These are phyloP conservation scores for Teratosphaeria pseudoeucalypti DNA, from an alignment of 2,329 filamentous ascomycete genomes.

Conservation along the genomic window DNA sequence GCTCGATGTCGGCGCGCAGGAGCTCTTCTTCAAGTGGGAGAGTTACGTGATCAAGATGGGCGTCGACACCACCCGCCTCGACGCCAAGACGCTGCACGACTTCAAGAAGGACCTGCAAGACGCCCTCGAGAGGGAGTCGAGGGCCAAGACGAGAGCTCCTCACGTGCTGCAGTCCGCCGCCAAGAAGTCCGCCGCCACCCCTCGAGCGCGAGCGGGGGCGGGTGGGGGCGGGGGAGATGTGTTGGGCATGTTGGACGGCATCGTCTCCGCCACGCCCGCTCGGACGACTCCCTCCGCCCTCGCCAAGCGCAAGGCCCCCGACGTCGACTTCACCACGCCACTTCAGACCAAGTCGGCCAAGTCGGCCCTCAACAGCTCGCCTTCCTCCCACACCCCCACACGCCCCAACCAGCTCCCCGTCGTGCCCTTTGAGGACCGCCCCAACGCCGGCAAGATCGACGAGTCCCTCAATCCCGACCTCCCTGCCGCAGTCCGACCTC, in stretches of 20 bases:
- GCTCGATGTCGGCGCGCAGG: conserved; percentile 69
- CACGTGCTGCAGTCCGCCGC: conserved; percentile 22
- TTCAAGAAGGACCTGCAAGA: conserved; percentile 87
- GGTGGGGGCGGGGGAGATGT: conserved; percentile 49
- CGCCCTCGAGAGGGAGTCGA: conserved; percentile 63
- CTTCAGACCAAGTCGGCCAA: conserved; percentile 33
- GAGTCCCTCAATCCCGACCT: conserved; percentile 73
- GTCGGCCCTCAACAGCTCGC: conserved; percentile 36
- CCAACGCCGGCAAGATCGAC: conserved; percentile 68
- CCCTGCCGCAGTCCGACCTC: conserved; percentile 42
- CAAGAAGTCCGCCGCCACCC: conserved; percentile 50
- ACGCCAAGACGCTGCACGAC: conserved; percentile 59
- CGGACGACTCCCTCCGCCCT: conserved; percentile 26
- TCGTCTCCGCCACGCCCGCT: conserved; percentile 36
- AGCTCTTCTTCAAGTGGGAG: conserved; percentile 98
- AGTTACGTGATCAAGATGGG: conserved; percentile 95
- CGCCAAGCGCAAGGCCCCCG: conserved; percentile 38
- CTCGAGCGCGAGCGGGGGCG: conserved; percentile 32
- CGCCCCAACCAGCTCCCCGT: conserved; percentile 25
- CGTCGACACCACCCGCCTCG: conserved; percentile 60
- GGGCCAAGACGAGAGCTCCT: conserved; percentile 39
- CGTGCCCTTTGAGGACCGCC: conserved; percentile 56
- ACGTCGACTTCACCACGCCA: conserved; percentile 41
- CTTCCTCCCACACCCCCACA: conserved; percentile 30
- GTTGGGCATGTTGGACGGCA: conserved; percentile 52